phyloP scores from a whole-genome alignment of 805 yeast genomes.

The Kazachstania bromeliacearum region DNA sequence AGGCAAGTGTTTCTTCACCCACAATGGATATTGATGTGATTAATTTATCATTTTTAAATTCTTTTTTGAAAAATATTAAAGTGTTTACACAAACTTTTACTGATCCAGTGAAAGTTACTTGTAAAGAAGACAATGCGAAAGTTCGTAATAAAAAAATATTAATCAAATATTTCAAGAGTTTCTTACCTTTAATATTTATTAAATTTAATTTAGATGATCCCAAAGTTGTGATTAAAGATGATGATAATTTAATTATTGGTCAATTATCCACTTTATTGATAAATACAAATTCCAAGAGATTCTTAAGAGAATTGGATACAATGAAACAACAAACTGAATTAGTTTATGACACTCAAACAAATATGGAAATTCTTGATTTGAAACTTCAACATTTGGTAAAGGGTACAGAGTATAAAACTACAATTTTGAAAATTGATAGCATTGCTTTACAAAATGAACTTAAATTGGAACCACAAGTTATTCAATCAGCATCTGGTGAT shows the following conservation, averaged over 20 bases:
- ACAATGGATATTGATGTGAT: conserved; percentile 36
- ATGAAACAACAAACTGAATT: conserved; percentile 8
- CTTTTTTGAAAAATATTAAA: conserved; percentile 22
- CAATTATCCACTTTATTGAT: conserved; percentile 24
- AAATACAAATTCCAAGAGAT: conserved; percentile 17
- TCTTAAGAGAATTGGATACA: conserved; percentile 2
- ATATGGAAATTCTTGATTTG: conserved; percentile 18
- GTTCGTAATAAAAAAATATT: conserved; percentile 4
- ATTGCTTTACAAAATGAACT: conserved; percentile 14
- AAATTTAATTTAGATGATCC: conserved; percentile 35
- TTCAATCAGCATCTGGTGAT: conserved; percentile 12
- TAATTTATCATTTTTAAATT: conserved; percentile 31
- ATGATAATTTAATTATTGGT: conserved; percentile 22
- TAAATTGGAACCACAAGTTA: conserved; percentile 19
- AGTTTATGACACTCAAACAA: conserved; percentile 13
- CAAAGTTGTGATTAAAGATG: conserved; percentile 27
- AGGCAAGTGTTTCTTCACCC: conserved; percentile 36
- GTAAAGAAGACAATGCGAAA: conserved; percentile 3
- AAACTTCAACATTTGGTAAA: conserved; percentile 17
- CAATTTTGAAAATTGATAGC: conserved; percentile 17
- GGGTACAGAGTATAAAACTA: conserved; percentile 9
- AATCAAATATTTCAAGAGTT: conserved; percentile 11
- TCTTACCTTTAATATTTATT: conserved; percentile 30
- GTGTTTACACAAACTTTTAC: conserved; percentile 18
- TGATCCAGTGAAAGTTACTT: conserved; percentile 7